Conservation (phyloP, 305 asterid genomes). For the Fraxinus albicans region DNA sequence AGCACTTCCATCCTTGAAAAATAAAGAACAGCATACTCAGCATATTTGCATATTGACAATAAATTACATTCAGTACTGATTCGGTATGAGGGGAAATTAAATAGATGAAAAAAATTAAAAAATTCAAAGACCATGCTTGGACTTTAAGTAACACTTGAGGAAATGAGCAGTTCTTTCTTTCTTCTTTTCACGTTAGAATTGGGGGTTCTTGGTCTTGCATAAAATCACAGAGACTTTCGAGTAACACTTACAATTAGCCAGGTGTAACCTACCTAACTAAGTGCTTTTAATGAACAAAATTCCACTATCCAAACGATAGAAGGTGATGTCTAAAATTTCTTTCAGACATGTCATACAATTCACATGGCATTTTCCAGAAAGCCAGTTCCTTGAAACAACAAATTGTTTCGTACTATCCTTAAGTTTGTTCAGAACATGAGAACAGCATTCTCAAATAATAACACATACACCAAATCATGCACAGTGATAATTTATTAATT, state of each 20-base stretch:
- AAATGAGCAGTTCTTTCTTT: neutral
- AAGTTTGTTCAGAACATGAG: neutral
- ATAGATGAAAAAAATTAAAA: neutral
- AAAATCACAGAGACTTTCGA: neutral
- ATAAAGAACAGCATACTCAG: slow-evolving; percentile 18
- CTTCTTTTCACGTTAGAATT: neutral
- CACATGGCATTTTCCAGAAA: neutral
- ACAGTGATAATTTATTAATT: neutral
- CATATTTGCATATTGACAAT: neutral
- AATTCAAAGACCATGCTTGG: neutral
- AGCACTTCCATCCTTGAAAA: slow-evolving; percentile 68
- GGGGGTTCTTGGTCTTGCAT: neutral
- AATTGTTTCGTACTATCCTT: neutral
- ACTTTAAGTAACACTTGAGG: neutral
- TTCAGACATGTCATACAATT: neutral
- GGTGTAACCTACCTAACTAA: neutral
- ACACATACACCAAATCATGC: neutral
- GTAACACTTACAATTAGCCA: neutral
- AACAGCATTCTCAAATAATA: neutral
- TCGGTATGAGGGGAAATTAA: neutral
- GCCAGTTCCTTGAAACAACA: neutral
- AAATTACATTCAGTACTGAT: neutral
- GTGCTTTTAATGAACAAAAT: neutral
- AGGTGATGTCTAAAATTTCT: neutral
- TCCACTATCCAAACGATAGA: neutral